A percentile compares a stretch with the other conserved stretches of the same genome.
Conservation (phyloP, 805 yeast genomes). For the Candida pini region DNA sequence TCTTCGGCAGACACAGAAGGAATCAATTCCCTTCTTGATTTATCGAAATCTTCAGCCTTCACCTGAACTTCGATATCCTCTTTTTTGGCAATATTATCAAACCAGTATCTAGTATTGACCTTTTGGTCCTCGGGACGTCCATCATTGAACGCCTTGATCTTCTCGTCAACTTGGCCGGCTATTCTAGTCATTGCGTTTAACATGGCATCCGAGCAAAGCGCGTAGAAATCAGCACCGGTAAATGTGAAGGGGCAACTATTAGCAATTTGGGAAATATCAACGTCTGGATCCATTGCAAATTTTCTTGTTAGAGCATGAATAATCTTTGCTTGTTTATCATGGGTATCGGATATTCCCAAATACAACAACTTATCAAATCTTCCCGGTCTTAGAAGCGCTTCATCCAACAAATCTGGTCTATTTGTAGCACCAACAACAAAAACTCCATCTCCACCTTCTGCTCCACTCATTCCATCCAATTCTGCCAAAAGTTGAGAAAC, state of each 20-base stretch:
- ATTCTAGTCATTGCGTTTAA: slow-evolving; percentile 91
- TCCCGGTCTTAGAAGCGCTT: slow-evolving; percentile 89
- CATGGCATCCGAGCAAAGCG: slow-evolving; percentile 93
- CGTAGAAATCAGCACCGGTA: slow-evolving; percentile 98
- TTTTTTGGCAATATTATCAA: slow-evolving; percentile 67
- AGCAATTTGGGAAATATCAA: slow-evolving; percentile 57
- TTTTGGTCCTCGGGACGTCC: slow-evolving; percentile 30
- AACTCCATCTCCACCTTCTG: slow-evolving; percentile 76
- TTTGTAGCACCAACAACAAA: slow-evolving; percentile 99
- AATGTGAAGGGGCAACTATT: slow-evolving; percentile 77
- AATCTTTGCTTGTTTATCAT: slow-evolving; percentile 81
- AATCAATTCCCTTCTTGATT: slow-evolving; percentile 62
- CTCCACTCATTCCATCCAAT: slow-evolving; percentile 91
- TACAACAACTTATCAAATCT: slow-evolving; percentile 94
- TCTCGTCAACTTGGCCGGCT: slow-evolving; percentile 68
- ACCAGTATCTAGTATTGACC: slow-evolving; percentile 81
- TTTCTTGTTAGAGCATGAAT: slow-evolving; percentile 85
- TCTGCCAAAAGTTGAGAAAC: slow-evolving; percentile 94
- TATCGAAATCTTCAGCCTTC: slow-evolving; percentile 65
- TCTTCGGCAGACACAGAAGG: slow-evolving; percentile 91
- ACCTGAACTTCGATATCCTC: slow-evolving; percentile 69
- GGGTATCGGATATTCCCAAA: slow-evolving; percentile 87
- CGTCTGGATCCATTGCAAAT: slow-evolving; percentile 55
- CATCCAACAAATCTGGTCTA: slow-evolving; percentile 91
- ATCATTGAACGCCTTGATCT: slow-evolving; percentile 48